A percentile compares a stretch with the other conserved stretches of the same genome.
Evolutionary conservation across 2,329 filamentous ascomycete genomes (phyloP).

Genomic region (Monosporascus sp.): DNA sequence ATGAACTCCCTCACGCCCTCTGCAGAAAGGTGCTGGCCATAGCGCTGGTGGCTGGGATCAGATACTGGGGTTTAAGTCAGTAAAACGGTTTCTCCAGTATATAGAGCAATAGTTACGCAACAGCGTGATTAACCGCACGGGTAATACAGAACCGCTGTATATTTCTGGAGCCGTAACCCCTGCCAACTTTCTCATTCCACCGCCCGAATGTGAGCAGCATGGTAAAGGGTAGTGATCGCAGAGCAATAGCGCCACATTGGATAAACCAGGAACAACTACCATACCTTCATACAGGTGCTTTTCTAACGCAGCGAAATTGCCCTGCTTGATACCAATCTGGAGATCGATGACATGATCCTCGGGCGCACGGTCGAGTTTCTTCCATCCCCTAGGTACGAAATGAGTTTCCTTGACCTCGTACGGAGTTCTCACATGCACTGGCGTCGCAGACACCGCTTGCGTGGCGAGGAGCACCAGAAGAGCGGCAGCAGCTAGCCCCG

Average conservation of each 20-base stretch:
- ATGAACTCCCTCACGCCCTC: slow-evolving; percentile 50
- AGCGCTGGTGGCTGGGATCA: slow-evolving; percentile 47
- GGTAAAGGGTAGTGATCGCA: no score
- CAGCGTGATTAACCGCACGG: no score
- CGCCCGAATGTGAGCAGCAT: neutral
- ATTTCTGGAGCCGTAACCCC: no score
- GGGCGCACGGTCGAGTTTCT: slow-evolving; percentile 39
- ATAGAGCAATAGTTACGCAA: no score
- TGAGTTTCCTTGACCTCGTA: slow-evolving; percentile 50
- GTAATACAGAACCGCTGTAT: no score
- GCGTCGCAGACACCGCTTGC: slow-evolving; percentile 17
- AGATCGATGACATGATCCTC: slow-evolving; percentile 45
- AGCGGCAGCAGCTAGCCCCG: slow-evolving; percentile 15
- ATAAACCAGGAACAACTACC: neutral
- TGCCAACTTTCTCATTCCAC: neutral
- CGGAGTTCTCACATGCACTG: slow-evolving; percentile 18
- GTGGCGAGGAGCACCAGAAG: slow-evolving; percentile 22
- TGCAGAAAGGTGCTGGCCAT: slow-evolving; percentile 48
- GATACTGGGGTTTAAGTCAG: slow-evolving; percentile 34
- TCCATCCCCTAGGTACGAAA: slow-evolving; percentile 47
- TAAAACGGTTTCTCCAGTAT: neutral
- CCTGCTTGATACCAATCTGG: slow-evolving; percentile 55
- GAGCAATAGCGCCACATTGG: no score
- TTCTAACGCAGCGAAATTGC: slow-evolving; percentile 50
- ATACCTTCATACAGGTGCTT: slow-evolving; percentile 40